phyloP scores from a whole-genome alignment of 2,329 filamentous ascomycete species.

The Talaromyces piceae region DNA sequence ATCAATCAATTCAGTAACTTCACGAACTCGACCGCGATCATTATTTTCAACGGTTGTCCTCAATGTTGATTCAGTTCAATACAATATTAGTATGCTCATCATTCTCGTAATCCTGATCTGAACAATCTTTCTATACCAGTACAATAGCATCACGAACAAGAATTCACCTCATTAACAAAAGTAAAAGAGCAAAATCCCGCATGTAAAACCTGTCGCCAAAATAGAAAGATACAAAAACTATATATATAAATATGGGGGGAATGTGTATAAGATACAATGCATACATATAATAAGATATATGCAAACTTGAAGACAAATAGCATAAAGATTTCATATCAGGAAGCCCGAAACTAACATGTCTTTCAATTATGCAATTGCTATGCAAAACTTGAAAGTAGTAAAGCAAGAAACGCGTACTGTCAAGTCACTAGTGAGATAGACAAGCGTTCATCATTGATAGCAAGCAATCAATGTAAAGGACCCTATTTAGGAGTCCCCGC shows the following conservation, averaged over 20 bases:
- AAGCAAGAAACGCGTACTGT: not conserved
- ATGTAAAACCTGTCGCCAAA: not conserved
- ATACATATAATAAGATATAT: not conserved
- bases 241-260: not conserved
- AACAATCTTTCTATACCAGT: not conserved
- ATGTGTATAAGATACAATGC: constrained; percentile 6
- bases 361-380: not conserved
- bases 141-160: not conserved
- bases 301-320: not conserved
- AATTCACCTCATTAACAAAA: not conserved
- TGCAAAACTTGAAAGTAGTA: not conserved
- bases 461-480: too few relatives aligned
- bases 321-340: not conserved
- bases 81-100: not conserved
- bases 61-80: too few relatives aligned
- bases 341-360: not conserved
- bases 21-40: too few relatives aligned
- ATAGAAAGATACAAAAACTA: not conserved
- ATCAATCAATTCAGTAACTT: too few relatives aligned
- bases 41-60: too few relatives aligned
- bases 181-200: not conserved
- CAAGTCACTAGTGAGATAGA: not conserved
- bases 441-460: too few relatives aligned
- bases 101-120: not conserved
- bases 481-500: not conserved